Base-by-base conservation (phyloP, 345 rosid genomes). In the Aurinia saxatilis region DNA sequence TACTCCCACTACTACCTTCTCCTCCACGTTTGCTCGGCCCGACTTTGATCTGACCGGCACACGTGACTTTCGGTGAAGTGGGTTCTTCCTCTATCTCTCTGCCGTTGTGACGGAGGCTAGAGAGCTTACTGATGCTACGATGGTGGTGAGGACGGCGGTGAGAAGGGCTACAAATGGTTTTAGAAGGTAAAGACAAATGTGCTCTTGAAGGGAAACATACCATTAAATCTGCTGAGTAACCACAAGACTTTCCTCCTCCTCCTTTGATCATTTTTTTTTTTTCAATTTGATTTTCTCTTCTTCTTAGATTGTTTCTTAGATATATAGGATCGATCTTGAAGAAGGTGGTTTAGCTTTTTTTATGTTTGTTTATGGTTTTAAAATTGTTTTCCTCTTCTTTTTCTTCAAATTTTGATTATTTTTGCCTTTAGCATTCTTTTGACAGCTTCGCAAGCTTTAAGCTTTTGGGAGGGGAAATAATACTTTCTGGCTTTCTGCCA, bases 31-130 rank as follows among this genome's bases (percentile, higher is more conserved):
- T 65, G 54, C 82, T 82, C 12, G 82, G 84, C 61, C 83, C 70
- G n/a, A 88, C 89, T 78, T 84, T 92, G 81, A 92, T 86, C 84
- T 92, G 92, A 25, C 98, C 98, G 3, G 89, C 90, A 33, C 98
- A 92, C 1, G 92, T 92, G 18, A 92, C 95, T 66, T 86, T 82
- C 0, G 98, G 96, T 6, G 98, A 92, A 7, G 89, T 88, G 0
- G 98, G 98, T 44, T 92, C 96, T 7, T 79, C 57, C 29, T 8
- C 61, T 44, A 68, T 42, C 46, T 61, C 68, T 44, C 35, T 34
- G 7, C 34, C 21, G 6, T 5, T 36, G 50, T 46, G 48, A 2
- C 54, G 49, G 0, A 52, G 14, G 10, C 52, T 63, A 0, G 64
- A 75, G 65, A 71, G 68, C 73, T 77, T 85, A 30, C 75, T 57